A percentile compares a stretch with the other conserved stretches of the same genome.
Evolutionary conservation across 495 filamentous ascomycete genomes (phyloP).

Genomic region (Bathelium albidoporum): DNA sequence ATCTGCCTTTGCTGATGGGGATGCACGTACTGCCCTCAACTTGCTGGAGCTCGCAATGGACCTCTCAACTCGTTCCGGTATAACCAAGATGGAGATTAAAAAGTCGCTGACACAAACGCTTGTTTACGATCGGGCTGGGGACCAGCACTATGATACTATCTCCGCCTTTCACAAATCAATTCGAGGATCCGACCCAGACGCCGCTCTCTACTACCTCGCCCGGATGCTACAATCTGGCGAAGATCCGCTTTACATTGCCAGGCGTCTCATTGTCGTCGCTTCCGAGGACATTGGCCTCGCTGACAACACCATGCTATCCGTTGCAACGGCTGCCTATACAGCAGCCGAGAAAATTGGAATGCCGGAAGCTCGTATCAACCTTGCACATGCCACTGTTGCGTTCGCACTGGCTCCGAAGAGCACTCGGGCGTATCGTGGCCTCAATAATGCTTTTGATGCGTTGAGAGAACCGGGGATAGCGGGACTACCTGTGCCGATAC

Average conservation of each 20-base stretch:
- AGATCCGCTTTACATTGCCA: slow-evolving; percentile 84
- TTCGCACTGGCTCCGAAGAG: slow-evolving; percentile 75
- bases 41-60: slow-evolving; percentile 78
- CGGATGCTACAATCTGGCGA: slow-evolving; percentile 96
- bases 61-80: slow-evolving; percentile 41
- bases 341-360: slow-evolving; percentile 86
- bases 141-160: slow-evolving; percentile 94
- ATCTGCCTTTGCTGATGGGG: slow-evolving; percentile 76
- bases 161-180: slow-evolving; percentile 95
- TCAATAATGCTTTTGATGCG: slow-evolving; percentile 68
- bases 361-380: slow-evolving; percentile 85
- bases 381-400: slow-evolving; percentile 79
- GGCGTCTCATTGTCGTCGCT: slow-evolving; percentile 82
- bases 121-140: slow-evolving; percentile 88
- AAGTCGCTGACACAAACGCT: slow-evolving; percentile 74
- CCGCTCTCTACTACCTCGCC: slow-evolving; percentile 82
- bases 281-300: slow-evolving; percentile 89
- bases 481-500: slow-evolving; percentile 67
- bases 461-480: slow-evolving; percentile 72
- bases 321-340: slow-evolving; percentile 74
- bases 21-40: slow-evolving; percentile 86
- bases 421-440: slow-evolving; percentile 70
- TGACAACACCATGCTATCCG: slow-evolving; percentile 71
- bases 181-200: slow-evolving; percentile 76
- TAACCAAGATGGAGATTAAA: slow-evolving; percentile 61